phyloP scores from a whole-genome alignment of 441 rosid genomes.

The Brassica hybrid region DNA sequence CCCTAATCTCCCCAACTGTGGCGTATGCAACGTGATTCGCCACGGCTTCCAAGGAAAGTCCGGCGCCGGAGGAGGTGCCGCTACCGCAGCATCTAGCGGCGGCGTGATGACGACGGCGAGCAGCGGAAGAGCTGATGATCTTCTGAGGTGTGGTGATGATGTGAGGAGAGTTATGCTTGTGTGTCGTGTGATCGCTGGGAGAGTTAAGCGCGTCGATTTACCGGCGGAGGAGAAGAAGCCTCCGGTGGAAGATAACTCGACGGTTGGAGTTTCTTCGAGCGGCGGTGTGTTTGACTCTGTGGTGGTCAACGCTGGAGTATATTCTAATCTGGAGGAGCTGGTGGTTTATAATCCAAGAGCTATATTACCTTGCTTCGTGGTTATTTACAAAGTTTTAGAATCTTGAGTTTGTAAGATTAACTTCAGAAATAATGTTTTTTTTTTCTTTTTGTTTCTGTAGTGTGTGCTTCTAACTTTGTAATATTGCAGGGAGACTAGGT shows the following conservation, averaged over 20 bases:
- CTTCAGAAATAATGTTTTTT: slow-evolving; percentile 23
- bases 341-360: slow-evolving; percentile 83
- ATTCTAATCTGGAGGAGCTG: slow-evolving; percentile 83
- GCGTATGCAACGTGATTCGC: slow-evolving; percentile 83
- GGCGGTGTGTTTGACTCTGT: slow-evolving; percentile 74
- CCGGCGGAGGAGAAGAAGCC: slow-evolving; percentile 49
- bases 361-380: slow-evolving; percentile 93
- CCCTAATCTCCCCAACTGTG: slow-evolving; percentile 75
- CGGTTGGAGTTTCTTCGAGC: slow-evolving; percentile 18
- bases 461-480: slow-evolving; percentile 18
- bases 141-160: slow-evolving; percentile 50
- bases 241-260: slow-evolving; percentile 49
- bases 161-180: slow-evolving; percentile 89
- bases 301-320: slow-evolving; percentile 69
- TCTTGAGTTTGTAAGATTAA: slow-evolving; percentile 45
- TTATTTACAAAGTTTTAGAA: slow-evolving; percentile 72
- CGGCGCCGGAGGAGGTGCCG: slow-evolving; percentile 24
- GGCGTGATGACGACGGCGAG: slow-evolving; percentile 87
- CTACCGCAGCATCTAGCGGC: background rate
- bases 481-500: slow-evolving; percentile 25
- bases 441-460: background rate
- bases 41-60: slow-evolving; percentile 70
- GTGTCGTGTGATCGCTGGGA: slow-evolving; percentile 94
- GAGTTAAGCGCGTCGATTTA: slow-evolving; percentile 54
- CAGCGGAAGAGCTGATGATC: slow-evolving; percentile 94